phyloP scores from a whole-genome alignment of 2,329 filamentous ascomycete species.

The Xylariaceae sp. region DNA sequence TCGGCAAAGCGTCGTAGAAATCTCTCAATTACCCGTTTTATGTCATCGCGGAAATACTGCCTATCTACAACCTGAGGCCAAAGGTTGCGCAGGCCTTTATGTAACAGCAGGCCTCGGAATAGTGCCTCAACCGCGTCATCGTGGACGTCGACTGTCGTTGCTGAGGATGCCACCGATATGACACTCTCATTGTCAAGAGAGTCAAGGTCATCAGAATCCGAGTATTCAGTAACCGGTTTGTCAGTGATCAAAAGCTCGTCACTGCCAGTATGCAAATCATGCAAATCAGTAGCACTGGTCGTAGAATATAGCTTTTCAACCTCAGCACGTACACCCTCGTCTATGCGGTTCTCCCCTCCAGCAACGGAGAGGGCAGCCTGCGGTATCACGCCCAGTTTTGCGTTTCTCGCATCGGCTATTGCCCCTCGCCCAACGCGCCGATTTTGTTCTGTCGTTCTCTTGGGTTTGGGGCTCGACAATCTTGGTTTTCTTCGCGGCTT shows the following conservation, averaged over 20 bases:
- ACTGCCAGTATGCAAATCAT: background rate
- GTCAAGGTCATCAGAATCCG: slow-evolving; percentile 1
- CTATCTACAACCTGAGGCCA: slow-evolving; percentile 8
- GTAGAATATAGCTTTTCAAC: too few relatives aligned
- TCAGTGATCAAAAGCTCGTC: background rate
- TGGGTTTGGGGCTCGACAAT: background rate
- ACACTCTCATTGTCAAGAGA: slow-evolving; percentile 6
- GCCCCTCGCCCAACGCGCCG: too few relatives aligned
- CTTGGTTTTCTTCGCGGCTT: background rate
- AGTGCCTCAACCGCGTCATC: slow-evolving; percentile 6
- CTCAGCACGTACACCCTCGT: too few relatives aligned
- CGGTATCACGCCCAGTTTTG: too few relatives aligned
- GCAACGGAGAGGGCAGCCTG: too few relatives aligned
- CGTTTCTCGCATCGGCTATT: too few relatives aligned
- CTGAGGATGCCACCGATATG: background rate
- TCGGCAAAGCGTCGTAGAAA: slow-evolving; percentile 10
- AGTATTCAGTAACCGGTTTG: background rate
- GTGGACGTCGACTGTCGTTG: slow-evolving; percentile 5
- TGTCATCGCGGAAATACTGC: background rate
- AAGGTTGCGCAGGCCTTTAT: background rate
- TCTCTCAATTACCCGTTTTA: background rate
- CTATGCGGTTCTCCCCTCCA: too few relatives aligned
- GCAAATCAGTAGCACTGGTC: too few relatives aligned
- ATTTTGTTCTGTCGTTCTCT: background rate
- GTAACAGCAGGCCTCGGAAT: background rate